A percentile compares a stretch with the other conserved stretches of the same genome.
Evolutionary conservation across 2,329 filamentous ascomycete species (phyloP).

Genomic region (Ceratocystis albifundus): DNA sequence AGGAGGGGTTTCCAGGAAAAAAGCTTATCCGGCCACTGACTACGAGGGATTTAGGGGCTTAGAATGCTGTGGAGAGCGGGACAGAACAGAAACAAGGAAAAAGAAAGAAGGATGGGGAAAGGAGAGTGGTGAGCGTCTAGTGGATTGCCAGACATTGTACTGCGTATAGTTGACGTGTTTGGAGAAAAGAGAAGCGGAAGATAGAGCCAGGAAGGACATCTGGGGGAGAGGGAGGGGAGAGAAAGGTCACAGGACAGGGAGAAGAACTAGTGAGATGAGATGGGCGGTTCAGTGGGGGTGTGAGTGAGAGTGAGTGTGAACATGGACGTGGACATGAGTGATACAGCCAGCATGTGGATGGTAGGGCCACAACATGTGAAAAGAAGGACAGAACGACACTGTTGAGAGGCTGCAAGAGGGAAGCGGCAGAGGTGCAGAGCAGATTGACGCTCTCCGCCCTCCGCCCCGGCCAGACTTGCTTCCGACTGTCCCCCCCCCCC

Average conservation of each 20-base stretch:
- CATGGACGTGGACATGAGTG: not conserved
- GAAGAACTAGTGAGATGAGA: not conserved
- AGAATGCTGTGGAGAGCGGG: not conserved
- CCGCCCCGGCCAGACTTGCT: not conserved
- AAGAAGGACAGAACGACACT: not conserved
- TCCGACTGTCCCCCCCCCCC: not conserved
- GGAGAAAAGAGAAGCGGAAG: constrained; percentile 1
- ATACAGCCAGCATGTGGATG: too few relatives aligned
- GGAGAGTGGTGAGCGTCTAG: not conserved
- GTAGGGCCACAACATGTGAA: not conserved
- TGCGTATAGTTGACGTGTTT: not conserved
- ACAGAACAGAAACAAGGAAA: not conserved
- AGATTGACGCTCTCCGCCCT: not conserved
- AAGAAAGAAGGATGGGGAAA: not conserved
- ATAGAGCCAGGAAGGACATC: not conserved
- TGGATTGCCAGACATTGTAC: not conserved
- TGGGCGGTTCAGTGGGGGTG: not conserved
- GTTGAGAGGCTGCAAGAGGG: too few relatives aligned
- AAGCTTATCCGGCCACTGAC: not conserved
- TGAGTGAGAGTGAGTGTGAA: not conserved
- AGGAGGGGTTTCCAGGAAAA: not conserved
- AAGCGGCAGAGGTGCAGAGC: not conserved
- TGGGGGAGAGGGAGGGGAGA: not conserved
- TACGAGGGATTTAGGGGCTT: not conserved
- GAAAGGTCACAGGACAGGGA: not conserved